Conservation (phyloP, 371 early-diverging fungal species). For the Mortierella sp. region DNA sequence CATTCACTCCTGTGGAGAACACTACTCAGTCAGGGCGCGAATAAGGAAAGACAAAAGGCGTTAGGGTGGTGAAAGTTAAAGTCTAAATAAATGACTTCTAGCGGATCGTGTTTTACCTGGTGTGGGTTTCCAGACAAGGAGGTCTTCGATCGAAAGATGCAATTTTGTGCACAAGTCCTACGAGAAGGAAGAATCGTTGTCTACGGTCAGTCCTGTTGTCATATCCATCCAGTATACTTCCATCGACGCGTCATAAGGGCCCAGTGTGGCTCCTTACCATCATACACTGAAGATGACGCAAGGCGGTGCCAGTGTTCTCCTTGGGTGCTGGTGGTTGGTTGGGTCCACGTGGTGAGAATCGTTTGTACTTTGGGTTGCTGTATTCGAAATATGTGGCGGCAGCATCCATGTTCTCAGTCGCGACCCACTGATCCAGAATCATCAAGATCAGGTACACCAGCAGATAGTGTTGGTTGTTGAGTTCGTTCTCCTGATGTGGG, state of each 20-base stretch:
- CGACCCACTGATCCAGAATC: slow-evolving; percentile 49
- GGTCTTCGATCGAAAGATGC: slow-evolving; percentile 39
- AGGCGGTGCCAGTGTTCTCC: slow-evolving; percentile 16
- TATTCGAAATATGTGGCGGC: slow-evolving; percentile 38
- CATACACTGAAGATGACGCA: slow-evolving; percentile 31
- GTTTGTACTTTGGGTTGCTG: slow-evolving; percentile 38
- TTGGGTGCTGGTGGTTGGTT: slow-evolving; percentile 19
- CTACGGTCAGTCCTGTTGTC: not conserved
- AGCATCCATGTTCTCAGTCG: slow-evolving; percentile 35
- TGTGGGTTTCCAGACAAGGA: slow-evolving; percentile 47
- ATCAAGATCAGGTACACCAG: slow-evolving; percentile 36
- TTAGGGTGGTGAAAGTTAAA: too few species aligned
- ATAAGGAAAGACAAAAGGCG: not conserved
- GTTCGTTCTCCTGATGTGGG: slow-evolving; percentile 45
- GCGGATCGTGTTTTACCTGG: too few species aligned
- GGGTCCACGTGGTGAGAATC: slow-evolving; percentile 42
- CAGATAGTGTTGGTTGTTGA: slow-evolving; percentile 53
- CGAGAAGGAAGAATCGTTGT: not conserved
- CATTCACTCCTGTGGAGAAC: slow-evolving; percentile 47
- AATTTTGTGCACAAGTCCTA: slow-evolving; percentile 37
- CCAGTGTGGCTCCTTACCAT: slow-evolving; percentile 16
- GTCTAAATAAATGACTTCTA: too few species aligned
- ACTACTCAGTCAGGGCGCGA: slow-evolving; percentile 8
- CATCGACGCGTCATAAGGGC: not conserved
- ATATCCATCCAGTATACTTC: not conserved